phyloP scores from a whole-genome alignment of 2,329 filamentous ascomycete species.

The Fusarium sterilihyphosum region DNA sequence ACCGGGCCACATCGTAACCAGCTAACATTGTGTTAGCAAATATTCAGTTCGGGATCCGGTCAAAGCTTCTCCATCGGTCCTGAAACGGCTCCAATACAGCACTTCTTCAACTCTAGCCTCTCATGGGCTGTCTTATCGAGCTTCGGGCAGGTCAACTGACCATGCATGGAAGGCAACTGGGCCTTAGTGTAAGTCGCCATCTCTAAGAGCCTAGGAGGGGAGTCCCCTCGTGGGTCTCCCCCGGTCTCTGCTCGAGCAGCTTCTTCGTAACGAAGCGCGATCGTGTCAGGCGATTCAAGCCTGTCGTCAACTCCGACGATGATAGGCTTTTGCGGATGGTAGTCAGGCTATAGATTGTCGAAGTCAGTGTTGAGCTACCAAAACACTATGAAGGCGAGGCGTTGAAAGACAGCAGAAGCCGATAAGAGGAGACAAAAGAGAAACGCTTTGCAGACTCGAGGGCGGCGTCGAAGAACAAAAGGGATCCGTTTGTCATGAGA shows the following conservation, averaged over 20 bases:
- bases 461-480: constrained; percentile 24
- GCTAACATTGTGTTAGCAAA: constrained; percentile 33
- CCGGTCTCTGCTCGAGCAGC: constrained; percentile 62
- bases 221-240: constrained; percentile 65
- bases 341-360: constrained; percentile 56
- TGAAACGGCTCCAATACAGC: not conserved
- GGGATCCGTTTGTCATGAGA: constrained; percentile 37
- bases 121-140: constrained; percentile 36
- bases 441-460: constrained; percentile 25
- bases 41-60: not conserved
- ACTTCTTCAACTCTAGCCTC: constrained; percentile 11
- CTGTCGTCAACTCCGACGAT: constrained; percentile 65
- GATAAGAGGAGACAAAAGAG: constrained; percentile 17
- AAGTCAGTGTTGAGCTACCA: constrained; percentile 42
- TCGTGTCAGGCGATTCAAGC: constrained; percentile 66
- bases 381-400: constrained; percentile 30
- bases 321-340: constrained; percentile 64
- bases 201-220: constrained; percentile 55
- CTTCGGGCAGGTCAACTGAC: constrained; percentile 63
- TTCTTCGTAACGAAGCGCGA: constrained; percentile 67
- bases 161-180: constrained; percentile 80
- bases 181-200: constrained; percentile 76
- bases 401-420: constrained; percentile 24
- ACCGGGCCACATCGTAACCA: constrained; percentile 70
- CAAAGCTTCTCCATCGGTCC: not conserved